These are phyloP conservation scores for Aureobasidium melanogenum DNA, from an alignment of 2,329 filamentous ascomycete species.

Conservation along the genomic window DNA sequence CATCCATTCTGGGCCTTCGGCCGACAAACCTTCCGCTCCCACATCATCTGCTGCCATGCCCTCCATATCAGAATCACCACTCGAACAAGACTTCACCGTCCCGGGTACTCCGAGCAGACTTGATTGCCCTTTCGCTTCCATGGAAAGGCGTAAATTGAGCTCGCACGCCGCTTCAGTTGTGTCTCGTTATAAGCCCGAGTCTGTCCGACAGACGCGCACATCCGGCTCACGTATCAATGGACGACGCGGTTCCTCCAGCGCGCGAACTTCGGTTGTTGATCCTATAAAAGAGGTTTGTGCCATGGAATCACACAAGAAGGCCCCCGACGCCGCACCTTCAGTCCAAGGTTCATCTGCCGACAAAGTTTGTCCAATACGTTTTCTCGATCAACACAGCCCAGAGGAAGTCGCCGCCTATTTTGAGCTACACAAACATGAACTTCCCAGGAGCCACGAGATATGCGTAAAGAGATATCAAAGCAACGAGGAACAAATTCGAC, in stretches of 20 bases:
- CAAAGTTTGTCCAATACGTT: slow-evolving; percentile 85
- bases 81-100: slow-evolving; percentile 89
- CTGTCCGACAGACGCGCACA: slow-evolving; percentile 4
- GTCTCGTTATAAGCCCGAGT: slow-evolving; percentile 26
- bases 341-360: slow-evolving; percentile 18
- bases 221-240: slow-evolving; percentile 11
- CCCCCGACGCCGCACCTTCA: slow-evolving; percentile 11
- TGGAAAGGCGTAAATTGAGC: slow-evolving; percentile 31
- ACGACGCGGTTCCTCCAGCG: slow-evolving; percentile 1
- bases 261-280: slow-evolving; percentile 18
- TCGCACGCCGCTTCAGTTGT: slow-evolving; percentile 32
- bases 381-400: slow-evolving; percentile 81
- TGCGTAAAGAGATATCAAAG: slow-evolving; percentile 85
- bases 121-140: slow-evolving; percentile 67
- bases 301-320: slow-evolving; percentile 11
- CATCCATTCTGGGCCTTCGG: slow-evolving; percentile 32
- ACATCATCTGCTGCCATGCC: slow-evolving; percentile 25
- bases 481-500: slow-evolving; percentile 74
- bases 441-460: slow-evolving; percentile 86
- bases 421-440: slow-evolving; percentile 88
- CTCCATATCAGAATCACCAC: slow-evolving; percentile 30
- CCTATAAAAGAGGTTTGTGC: slow-evolving; percentile 29
- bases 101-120: slow-evolving; percentile 71
- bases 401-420: slow-evolving; percentile 92
- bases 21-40: slow-evolving; percentile 24